Conservation (phyloP, 2,329 filamentous ascomycete genomes). For the Exophiala alcalophila region DNA sequence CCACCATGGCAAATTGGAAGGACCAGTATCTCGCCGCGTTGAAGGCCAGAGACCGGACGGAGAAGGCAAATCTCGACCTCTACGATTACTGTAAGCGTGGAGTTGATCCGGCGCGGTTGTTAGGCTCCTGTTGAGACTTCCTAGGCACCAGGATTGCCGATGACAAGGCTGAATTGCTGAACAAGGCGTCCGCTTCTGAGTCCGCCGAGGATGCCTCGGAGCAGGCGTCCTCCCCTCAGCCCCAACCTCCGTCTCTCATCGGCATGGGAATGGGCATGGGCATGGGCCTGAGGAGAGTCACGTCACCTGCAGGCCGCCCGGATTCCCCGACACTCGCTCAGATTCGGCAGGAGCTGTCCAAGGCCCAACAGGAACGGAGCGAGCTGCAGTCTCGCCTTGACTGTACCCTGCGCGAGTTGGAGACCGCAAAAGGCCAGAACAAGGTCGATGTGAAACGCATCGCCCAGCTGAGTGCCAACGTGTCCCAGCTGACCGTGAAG, state of each 20-base stretch:
- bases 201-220: conserved; percentile 65
- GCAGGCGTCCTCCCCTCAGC: conserved; percentile 41
- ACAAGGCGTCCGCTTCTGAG: conserved; percentile 43
- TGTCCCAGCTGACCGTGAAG: conserved; percentile 60
- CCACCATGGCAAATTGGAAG: conserved; percentile 66
- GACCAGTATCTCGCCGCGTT: conserved; percentile 77
- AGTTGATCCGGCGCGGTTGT: background rate
- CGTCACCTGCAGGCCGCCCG: conserved; percentile 36
- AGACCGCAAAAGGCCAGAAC: conserved; percentile 58
- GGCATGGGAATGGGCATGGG: too few relatives aligned
- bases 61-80: conserved; percentile 63
- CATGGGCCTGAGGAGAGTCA: conserved; percentile 24
- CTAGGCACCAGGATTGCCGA: conserved; percentile 30
- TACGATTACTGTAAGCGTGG: conserved; percentile 68
- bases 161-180: conserved; percentile 26
- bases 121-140: background rate
- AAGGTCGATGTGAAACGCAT: conserved; percentile 62
- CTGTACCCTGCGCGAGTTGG: conserved; percentile 61
- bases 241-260: conserved; percentile 29
- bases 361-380: conserved; percentile 71
- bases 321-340: conserved; percentile 33
- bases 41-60: conserved; percentile 66
- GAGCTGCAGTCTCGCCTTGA: conserved; percentile 65
- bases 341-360: conserved; percentile 67
- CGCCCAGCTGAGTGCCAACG: conserved; percentile 60